phyloP scores from a whole-genome alignment of 2,329 filamentous ascomycete genomes.

The Neonectria sp. region DNA sequence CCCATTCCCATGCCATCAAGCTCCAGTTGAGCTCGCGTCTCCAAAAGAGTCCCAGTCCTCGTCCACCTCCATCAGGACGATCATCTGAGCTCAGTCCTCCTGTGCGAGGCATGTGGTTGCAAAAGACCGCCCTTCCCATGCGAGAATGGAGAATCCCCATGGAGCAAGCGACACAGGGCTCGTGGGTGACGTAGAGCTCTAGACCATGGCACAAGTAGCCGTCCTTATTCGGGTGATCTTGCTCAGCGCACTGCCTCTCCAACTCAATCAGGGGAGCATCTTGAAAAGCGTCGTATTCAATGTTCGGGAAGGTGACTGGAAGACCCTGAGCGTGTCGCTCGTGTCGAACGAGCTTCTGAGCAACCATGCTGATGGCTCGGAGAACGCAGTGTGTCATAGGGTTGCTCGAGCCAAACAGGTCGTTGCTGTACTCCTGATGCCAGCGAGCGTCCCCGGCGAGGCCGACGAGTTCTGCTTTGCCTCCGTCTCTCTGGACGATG shows the following conservation, averaged over 20 bases:
- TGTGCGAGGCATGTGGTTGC: slow-evolving; percentile 82
- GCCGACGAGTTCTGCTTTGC: slow-evolving; percentile 73
- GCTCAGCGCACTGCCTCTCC: slow-evolving; percentile 73
- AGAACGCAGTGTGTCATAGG: slow-evolving; percentile 85
- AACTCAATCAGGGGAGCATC: slow-evolving; percentile 78
- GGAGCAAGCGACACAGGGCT: slow-evolving; percentile 96
- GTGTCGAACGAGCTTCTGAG: slow-evolving; percentile 73
- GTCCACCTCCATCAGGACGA: slow-evolving; percentile 69
- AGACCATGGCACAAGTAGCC: slow-evolving; percentile 96
- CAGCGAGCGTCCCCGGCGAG: slow-evolving; percentile 84
- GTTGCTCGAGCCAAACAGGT: slow-evolving; percentile 71
- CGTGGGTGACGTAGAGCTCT: slow-evolving; percentile 94
- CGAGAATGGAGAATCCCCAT: slow-evolving; percentile 97
- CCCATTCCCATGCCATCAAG: slow-evolving; percentile 85
- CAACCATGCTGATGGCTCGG: slow-evolving; percentile 87
- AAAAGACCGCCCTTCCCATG: slow-evolving; percentile 89
- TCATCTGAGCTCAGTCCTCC: slow-evolving; percentile 88
- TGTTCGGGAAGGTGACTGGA: slow-evolving; percentile 55
- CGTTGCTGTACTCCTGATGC: slow-evolving; percentile 65
- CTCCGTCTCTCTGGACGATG: slow-evolving; percentile 75
- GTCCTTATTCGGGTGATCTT: slow-evolving; percentile 77
- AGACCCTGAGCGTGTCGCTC: slow-evolving; percentile 61
- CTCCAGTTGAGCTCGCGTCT: slow-evolving; percentile 89
- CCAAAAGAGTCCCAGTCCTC: slow-evolving; percentile 79
- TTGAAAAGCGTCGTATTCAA: slow-evolving; percentile 75